Conservation (phyloP, 768 basidiomycete species). For the Rubroboletus pulcherrimus region DNA sequence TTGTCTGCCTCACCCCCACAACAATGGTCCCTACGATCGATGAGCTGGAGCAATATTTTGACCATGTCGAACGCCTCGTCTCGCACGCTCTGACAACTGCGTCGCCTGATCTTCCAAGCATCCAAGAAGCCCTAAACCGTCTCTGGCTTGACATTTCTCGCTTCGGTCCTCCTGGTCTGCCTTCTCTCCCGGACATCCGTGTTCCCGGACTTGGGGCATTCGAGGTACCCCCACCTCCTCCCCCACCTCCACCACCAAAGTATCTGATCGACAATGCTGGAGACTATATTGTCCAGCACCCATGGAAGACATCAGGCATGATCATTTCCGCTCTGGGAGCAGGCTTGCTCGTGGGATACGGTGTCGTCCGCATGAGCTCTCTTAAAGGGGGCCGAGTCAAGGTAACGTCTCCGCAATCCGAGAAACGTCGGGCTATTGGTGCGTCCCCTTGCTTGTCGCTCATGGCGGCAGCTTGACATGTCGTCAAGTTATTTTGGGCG, state of each 20-base stretch:
- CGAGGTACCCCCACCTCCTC: conserved; percentile 61
- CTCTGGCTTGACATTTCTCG: conserved; percentile 79
- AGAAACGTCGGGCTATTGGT: conserved; percentile 47
- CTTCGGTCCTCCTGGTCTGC: conserved; percentile 60
- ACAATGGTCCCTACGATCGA: conserved; percentile 46
- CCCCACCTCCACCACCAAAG: conserved; percentile 52
- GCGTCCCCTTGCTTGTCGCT: conserved; percentile 12
- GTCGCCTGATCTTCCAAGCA: conserved; percentile 56
- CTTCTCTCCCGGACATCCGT: conserved; percentile 47
- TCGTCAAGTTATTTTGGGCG: conserved; percentile 70
- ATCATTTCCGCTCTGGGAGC: conserved; percentile 56
- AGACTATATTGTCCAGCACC: conserved; percentile 56
- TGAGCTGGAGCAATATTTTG: conserved; percentile 67
- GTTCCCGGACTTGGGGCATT: conserved; percentile 68
- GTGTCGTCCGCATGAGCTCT: conserved; percentile 22
- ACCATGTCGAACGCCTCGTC: conserved; percentile 61
- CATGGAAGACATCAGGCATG: conserved; percentile 56
- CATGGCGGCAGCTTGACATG: background rate
- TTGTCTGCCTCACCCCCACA: background rate
- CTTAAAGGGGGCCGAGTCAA: conserved; percentile 23
- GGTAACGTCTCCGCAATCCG: conserved; percentile 29
- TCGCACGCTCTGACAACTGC: conserved; percentile 52
- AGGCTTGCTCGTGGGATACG: conserved; percentile 60
- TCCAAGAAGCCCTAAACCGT: conserved; percentile 62
- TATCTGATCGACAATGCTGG: conserved; percentile 44